Base-by-base conservation (phyloP, 495 filamentous ascomycete species). In the Penicillium robsamsonii region DNA sequence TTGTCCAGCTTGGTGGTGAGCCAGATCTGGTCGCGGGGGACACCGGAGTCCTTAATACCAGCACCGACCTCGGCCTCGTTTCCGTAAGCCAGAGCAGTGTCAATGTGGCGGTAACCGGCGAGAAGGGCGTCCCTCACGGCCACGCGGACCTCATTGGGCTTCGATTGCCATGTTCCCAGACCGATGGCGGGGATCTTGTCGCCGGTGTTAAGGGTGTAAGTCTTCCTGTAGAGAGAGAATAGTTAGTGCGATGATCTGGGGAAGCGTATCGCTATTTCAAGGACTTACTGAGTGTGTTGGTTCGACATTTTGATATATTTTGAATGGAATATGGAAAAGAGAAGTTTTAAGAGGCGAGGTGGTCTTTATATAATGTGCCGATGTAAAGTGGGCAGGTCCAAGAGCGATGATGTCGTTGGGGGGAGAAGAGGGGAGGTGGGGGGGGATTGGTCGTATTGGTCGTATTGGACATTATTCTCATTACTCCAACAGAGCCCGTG, bases 1-100 rank as follows among this genome's bases (percentile, higher is more conserved):
- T 93, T 93, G 75, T 90, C 84, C 49, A 94, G 82, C 80, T 95
- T 96, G 59, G 90, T 94, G 42, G 91, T 93, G 69, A 95, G 75
- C 82, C 86, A 96, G 70, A 96, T 87, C 70, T 95, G 77, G 31
- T 85, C 80, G 38, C 91, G 86, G 29, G 90, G 87, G 1, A 96
- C 84, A 42, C 90, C 90, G 10, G 87, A 90, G 59, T 90, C 87
- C 56, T 78, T 78, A 66, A 95, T 91, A 43, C 88, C 91, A 59
- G 87, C 75, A 56, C 89, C 91, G 53, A 94, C 89, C 64, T 90
- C 89, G 47, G 81, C 72, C 74, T 96, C 92, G 75, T 95, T 96
- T 63, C 85, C 87, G 68, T 96, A 96, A 18, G 85, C 88, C 52
- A 85, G 76, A n/a, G 91, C 92, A 27, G 84, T 86, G 62, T 87